Evolutionary conservation across 306 rosid genomes (phyloP).

Genomic region (Hippophae rhamnoides): DNA sequence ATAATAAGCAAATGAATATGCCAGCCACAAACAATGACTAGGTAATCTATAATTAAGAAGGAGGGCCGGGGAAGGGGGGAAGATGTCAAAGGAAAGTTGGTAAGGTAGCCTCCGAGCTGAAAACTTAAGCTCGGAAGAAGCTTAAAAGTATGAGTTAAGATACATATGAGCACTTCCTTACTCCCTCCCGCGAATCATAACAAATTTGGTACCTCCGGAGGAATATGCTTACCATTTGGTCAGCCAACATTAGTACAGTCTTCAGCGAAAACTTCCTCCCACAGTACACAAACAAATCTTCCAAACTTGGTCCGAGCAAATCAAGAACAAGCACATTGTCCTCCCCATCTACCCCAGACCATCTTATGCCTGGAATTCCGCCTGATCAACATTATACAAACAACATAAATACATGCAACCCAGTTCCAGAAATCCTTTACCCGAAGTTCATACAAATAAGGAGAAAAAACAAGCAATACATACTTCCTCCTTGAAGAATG

Average conservation of each 20-base stretch:
- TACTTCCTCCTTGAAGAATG: constrained; percentile 98
- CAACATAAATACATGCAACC: neutral
- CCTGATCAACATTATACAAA: constrained; percentile 25
- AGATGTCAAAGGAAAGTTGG: too few species aligned
- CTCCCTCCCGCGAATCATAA: too few species aligned
- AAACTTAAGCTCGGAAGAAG: too few species aligned
- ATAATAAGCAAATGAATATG: too few species aligned
- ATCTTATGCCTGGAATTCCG: constrained; percentile 69
- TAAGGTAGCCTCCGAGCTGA: too few species aligned
- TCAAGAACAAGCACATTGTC: constrained; percentile 76
- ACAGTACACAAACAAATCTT: constrained; percentile 85
- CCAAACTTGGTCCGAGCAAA: constrained; percentile 90
- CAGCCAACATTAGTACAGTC: constrained; percentile 86
- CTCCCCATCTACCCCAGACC: constrained; percentile 84
- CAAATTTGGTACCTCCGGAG: too few species aligned
- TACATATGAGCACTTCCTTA: too few species aligned
- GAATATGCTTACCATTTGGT: constrained; percentile 64
- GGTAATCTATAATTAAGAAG: neutral
- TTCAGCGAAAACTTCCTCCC: constrained; percentile 81
- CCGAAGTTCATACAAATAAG: neutral
- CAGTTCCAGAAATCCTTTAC: neutral
- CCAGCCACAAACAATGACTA: too few species aligned
- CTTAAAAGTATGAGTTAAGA: too few species aligned
- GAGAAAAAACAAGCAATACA: constrained; percentile 8
- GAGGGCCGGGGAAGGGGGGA: too few species aligned